Base-by-base conservation (phyloP, 2,329 filamentous ascomycete genomes). In the Ophiostoma fasciatum region DNA sequence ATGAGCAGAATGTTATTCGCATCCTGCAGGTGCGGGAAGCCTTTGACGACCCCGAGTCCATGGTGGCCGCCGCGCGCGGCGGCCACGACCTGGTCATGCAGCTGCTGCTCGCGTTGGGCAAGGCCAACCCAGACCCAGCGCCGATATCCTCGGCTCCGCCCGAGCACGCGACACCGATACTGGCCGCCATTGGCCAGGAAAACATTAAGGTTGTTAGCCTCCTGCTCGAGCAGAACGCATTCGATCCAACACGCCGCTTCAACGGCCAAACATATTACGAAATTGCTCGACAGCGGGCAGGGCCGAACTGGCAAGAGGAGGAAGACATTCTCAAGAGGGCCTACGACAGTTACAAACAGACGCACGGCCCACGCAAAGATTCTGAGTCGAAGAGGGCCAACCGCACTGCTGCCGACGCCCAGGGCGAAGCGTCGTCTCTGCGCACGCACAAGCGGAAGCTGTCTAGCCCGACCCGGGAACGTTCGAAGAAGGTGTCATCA, bases 231-330 rank as follows among this genome's bases (percentile, higher is more conserved):
- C 82, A 90, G 48, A 70, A 71, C 32, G 61, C 61, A 13, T 94
- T 96, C 52, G 78, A 98, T 48, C 87, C 90, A 0, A 84, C 82
- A 1, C 74, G 79, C 39, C 69, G 77, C 19, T 78, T 76, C 46
- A 76, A 77, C 46, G 82, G 82, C 17, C 74, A 82, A 48, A 78
- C 82, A 0, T 98, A 96, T 54, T 81, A 75, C 49, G 85, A 98
- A 45, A 76, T 96, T 42, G 84, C 90, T 2, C 73, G 79, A 47
- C 76, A 83, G 32, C 75, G 84, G 28, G 76, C 77, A 45, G 88
- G 90, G 0, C 82, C 87, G 7, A 80, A 83, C 41, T 94, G 87
- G 84, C 78, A 88, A 52, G 77, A 88, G 42, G 90, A 98, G 54
- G 77, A 81, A 44, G 72, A 84, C 29, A 62, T 92, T 37, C 57